Evolutionary conservation across 2,329 filamentous ascomycete genomes (phyloP).

Genomic region (Neurospora sp.): DNA sequence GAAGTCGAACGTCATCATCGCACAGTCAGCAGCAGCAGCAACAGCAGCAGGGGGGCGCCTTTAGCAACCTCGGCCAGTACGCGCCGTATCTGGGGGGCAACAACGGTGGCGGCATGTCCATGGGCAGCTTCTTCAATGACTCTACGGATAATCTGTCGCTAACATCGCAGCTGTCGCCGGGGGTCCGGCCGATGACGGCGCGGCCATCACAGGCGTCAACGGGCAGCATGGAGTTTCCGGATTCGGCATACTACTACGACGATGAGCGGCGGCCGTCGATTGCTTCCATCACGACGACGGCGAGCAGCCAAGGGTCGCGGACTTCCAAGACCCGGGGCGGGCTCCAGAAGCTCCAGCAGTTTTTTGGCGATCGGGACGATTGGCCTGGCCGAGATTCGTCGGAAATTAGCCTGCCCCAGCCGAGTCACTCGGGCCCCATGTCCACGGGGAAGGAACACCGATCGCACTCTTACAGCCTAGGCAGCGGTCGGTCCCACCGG

Average conservation of each 20-base stretch:
- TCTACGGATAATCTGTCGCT: slow-evolving; percentile 59
- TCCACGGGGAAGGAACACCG: slow-evolving; percentile 48
- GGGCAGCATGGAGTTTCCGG: slow-evolving; percentile 48
- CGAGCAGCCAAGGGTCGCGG: slow-evolving; percentile 77
- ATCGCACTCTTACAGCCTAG: slow-evolving; percentile 51
- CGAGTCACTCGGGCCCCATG: slow-evolving; percentile 11
- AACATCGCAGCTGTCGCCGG: slow-evolving; percentile 58
- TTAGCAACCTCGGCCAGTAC: slow-evolving; percentile 37
- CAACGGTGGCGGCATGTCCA: slow-evolving; percentile 24
- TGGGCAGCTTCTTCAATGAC: slow-evolving; percentile 59
- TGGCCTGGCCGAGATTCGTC: slow-evolving; percentile 65
- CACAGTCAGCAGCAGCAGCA: slow-evolving; percentile 49
- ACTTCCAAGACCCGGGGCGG: slow-evolving; percentile 60
- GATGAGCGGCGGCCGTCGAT: slow-evolving; percentile 79
- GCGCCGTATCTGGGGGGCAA: slow-evolving; percentile 48
- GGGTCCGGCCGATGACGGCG: slow-evolving; percentile 42
- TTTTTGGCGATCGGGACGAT: slow-evolving; percentile 71
- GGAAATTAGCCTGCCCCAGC: slow-evolving; percentile 53
- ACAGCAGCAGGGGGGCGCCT: slow-evolving; percentile 28
- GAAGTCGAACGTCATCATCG: slow-evolving; percentile 31
- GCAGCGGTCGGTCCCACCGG: slow-evolving; percentile 43
- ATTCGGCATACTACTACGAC: slow-evolving; percentile 48
- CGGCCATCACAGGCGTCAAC: slow-evolving; percentile 30
- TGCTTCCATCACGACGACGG: slow-evolving; percentile 70
- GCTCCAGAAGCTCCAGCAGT: slow-evolving; percentile 76